Conservation (phyloP, 2,329 filamentous ascomycete genomes). For the Chlorencoelia australis region DNA sequence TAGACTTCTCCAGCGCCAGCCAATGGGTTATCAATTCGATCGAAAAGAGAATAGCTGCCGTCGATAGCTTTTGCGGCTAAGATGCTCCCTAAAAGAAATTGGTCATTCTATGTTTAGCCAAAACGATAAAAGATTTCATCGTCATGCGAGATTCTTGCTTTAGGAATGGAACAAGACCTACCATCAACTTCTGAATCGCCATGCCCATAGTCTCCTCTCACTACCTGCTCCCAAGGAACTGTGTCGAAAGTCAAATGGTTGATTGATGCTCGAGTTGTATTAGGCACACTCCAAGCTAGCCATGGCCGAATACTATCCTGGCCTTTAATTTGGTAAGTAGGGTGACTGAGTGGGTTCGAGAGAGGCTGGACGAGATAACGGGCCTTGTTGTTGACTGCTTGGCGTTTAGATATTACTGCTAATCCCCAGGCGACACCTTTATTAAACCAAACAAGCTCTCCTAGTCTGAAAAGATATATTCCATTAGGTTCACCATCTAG, state of each 20-base stretch:
- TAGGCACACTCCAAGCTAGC: conserved; percentile 47
- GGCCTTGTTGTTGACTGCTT: conserved; percentile 26
- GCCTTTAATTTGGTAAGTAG: conserved; percentile 32
- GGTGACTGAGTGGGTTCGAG: conserved; percentile 34
- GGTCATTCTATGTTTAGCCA: too few species aligned
- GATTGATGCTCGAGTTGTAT: conserved; percentile 36
- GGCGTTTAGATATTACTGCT: conserved; percentile 39
- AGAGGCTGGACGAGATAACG: conserved; percentile 39
- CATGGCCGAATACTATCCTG: conserved; percentile 41
- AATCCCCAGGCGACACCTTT: conserved; percentile 43
- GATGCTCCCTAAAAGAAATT: too few species aligned
- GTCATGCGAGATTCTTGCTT: too few species aligned
- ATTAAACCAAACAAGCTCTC: conserved; percentile 47
- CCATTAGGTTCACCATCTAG: conserved; percentile 35
- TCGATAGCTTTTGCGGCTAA: conserved; percentile 46
- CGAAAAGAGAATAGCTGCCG: conserved; percentile 42
- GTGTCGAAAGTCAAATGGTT: conserved; percentile 35
- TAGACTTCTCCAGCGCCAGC: conserved; percentile 31
- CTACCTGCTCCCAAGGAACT: conserved; percentile 39
- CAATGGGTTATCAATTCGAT: conserved; percentile 32
- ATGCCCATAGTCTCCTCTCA: conserved; percentile 30
- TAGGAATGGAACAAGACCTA: too few species aligned
- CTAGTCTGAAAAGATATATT: conserved; percentile 40
- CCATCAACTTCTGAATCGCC: conserved; percentile 45
- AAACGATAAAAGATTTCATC: too few species aligned